phyloP scores from a whole-genome alignment of 768 basidiomycete species.

The Hygrophoropsis aurantiaca region DNA sequence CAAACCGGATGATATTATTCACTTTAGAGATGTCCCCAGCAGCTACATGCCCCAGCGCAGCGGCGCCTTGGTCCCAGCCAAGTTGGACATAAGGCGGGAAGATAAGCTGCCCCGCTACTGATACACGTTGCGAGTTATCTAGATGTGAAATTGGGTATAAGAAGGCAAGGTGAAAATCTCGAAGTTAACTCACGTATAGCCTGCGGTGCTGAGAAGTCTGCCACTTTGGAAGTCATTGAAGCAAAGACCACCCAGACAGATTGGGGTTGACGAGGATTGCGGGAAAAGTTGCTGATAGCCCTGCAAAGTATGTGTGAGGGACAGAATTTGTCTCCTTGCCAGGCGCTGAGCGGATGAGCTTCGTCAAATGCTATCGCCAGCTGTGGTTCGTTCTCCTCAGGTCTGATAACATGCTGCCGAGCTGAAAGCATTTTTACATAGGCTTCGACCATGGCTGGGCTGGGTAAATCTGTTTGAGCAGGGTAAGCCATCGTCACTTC shows the following conservation, averaged over 20 bases:
- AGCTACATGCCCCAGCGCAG: neutral
- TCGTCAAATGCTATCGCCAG: neutral
- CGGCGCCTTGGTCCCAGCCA: slow-evolving; percentile 8
- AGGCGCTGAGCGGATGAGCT: neutral
- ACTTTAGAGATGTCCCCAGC: slow-evolving; percentile 1
- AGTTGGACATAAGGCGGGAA: slow-evolving; percentile 2
- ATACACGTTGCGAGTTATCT: slow-evolving; percentile 1
- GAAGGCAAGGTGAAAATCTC: too few relatives aligned
- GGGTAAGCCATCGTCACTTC: too few relatives aligned
- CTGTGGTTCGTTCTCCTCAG: neutral
- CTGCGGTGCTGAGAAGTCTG: neutral
- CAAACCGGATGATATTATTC: neutral
- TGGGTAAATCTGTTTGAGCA: too few relatives aligned
- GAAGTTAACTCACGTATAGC: neutral
- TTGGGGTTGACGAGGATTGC: too few relatives aligned
- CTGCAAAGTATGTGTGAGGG: neutral
- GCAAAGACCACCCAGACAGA: slow-evolving; percentile 5
- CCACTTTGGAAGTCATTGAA: slow-evolving; percentile 1
- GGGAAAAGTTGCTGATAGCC: neutral
- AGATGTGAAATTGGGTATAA: too few relatives aligned
- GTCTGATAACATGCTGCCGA: too few relatives aligned
- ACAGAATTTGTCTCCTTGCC: neutral
- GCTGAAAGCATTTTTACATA: too few relatives aligned
- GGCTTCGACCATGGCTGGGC: too few relatives aligned
- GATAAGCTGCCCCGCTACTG: neutral